Percentiles rank a stretch among this genome's conserved stretches.
Evolutionary conservation across 2,329 filamentous ascomycete genomes (phyloP).

Genomic region (Emmonsiellopsis sp.): DNA sequence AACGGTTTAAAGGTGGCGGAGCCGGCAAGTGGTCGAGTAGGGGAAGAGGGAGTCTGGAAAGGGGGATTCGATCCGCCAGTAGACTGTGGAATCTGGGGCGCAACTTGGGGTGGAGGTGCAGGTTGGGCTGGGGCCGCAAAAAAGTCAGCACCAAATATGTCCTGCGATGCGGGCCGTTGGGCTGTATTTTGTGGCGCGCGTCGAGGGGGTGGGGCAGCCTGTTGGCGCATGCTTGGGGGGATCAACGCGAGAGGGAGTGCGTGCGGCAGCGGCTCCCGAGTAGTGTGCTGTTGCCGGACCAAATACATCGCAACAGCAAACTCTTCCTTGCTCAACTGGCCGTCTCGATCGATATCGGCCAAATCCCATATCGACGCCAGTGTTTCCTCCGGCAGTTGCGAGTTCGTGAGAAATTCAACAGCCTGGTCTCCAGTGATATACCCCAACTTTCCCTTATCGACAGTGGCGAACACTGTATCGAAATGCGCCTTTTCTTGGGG

Average conservation of each 20-base stretch:
- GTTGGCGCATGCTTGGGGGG: slow-evolving; percentile 70
- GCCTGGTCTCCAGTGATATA: slow-evolving; percentile 91
- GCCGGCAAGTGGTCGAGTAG: slow-evolving; percentile 29
- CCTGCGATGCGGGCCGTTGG: slow-evolving; percentile 75
- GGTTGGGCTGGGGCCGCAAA: slow-evolving; percentile 45
- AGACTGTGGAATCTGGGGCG: slow-evolving; percentile 53
- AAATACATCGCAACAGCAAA: slow-evolving; percentile 98
- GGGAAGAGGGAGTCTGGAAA: slow-evolving; percentile 48
- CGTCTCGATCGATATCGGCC: slow-evolving; percentile 84
- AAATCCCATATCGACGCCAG: slow-evolving; percentile 96
- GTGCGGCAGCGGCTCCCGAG: slow-evolving; percentile 61
- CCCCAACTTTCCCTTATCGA: slow-evolving; percentile 73
- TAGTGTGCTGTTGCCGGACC: slow-evolving; percentile 78
- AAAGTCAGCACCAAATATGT: slow-evolving; percentile 85
- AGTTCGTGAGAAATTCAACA: slow-evolving; percentile 88
- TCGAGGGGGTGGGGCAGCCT: slow-evolving; percentile 29
- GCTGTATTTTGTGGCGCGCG: slow-evolving; percentile 31
- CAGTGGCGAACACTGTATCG: slow-evolving; percentile 71
- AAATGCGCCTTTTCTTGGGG: slow-evolving; percentile 79
- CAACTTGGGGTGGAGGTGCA: slow-evolving; percentile 46
- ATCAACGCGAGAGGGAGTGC: slow-evolving; percentile 72
- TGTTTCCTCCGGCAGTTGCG: slow-evolving; percentile 75
- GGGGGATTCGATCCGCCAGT: slow-evolving; percentile 60
- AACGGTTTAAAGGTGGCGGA: slow-evolving; percentile 72
- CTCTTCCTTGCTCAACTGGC: slow-evolving; percentile 74